A percentile compares a stretch with the other conserved stretches of the same genome.
Evolutionary conservation across 768 basidiomycete species (phyloP).

Genomic region (Postia placenta): DNA sequence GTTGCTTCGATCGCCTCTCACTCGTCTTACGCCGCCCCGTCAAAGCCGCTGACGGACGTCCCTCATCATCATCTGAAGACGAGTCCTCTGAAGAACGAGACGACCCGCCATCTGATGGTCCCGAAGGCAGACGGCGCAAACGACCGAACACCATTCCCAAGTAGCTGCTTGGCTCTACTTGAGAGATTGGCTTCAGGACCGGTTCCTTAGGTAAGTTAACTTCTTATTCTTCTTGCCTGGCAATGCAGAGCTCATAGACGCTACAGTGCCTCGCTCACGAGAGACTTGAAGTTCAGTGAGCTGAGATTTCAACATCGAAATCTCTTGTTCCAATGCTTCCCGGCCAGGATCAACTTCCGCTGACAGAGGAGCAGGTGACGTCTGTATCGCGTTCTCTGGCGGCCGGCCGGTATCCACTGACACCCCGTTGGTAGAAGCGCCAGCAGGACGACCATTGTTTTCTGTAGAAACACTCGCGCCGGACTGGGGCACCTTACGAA

Average conservation of each 20-base stretch:
- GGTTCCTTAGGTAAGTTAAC: too few relatives aligned
- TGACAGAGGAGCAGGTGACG: too few relatives aligned
- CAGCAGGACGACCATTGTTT: too few relatives aligned
- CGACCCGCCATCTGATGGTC: neutral
- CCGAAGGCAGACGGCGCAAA: neutral
- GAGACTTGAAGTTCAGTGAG: too few relatives aligned
- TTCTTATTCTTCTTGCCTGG: neutral
- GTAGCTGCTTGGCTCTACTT: conserved; percentile 8
- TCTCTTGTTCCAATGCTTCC: too few relatives aligned
- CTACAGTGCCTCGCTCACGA: too few relatives aligned
- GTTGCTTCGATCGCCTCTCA: neutral
- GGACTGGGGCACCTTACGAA: neutral
- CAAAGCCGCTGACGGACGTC: neutral
- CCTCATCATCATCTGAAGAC: neutral
- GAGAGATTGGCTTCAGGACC: conserved; percentile 3
- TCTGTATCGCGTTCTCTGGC: too few relatives aligned
- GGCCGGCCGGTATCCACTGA: too few relatives aligned
- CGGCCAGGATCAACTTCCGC: too few relatives aligned
- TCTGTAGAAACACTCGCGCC: too few relatives aligned
- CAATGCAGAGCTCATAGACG: neutral
- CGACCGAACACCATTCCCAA: conserved; percentile 5
- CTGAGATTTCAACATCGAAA: too few relatives aligned
- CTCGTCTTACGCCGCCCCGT: neutral
- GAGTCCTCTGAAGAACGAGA: neutral
- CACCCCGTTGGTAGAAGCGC: too few relatives aligned